A percentile compares a stretch with the other conserved stretches of the same genome.
phyloP scores from a whole-genome alignment of 2,329 filamentous ascomycete genomes.

The Aspergillus phoenicis region DNA sequence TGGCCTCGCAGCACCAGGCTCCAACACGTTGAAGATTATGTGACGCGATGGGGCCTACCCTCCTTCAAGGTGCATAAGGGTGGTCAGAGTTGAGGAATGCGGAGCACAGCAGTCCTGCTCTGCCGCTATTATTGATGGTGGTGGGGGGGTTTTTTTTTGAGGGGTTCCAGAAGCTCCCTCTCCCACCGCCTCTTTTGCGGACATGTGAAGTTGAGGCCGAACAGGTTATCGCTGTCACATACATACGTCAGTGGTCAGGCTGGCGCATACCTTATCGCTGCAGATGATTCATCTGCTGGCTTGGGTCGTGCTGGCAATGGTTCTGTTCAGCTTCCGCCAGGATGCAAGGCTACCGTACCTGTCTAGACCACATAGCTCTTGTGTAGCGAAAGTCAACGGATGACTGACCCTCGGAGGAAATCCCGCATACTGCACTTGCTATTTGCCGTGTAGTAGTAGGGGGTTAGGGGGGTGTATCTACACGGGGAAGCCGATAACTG shows the following conservation, averaged over 20 bases:
- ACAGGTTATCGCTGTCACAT: conserved; percentile 7
- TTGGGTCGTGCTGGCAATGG: conserved; percentile 3
- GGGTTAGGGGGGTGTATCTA: neutral
- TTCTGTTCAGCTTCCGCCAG: neutral
- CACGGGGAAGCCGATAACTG: conserved; percentile 5
- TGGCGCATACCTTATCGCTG: conserved; percentile 17
- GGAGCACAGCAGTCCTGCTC: conserved; percentile 10
- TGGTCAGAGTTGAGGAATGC: conserved; percentile 8
- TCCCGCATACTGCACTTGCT: neutral
- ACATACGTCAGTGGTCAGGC: conserved; percentile 8
- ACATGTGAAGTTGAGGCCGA: conserved; percentile 15
- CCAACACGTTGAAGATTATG: conserved; percentile 1
- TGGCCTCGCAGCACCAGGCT: neutral
- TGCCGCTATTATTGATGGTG: conserved; percentile 1
- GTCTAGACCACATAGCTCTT: neutral
- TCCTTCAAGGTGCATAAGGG: conserved; percentile 10
- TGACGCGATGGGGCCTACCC: conserved; percentile 3
- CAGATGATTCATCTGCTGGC: conserved; percentile 8
- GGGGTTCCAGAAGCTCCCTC: conserved; percentile 14
- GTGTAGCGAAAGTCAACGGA: neutral
- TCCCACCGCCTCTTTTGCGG: conserved; percentile 2
- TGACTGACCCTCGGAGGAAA: neutral
- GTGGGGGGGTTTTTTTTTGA: neutral
- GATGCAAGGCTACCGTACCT: conserved; percentile 6
- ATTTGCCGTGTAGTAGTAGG: too few relatives aligned